These are phyloP conservation scores for Mycena sp. DNA, from an alignment of 1,284 basidiomycete species.

Conservation along the genomic window DNA sequence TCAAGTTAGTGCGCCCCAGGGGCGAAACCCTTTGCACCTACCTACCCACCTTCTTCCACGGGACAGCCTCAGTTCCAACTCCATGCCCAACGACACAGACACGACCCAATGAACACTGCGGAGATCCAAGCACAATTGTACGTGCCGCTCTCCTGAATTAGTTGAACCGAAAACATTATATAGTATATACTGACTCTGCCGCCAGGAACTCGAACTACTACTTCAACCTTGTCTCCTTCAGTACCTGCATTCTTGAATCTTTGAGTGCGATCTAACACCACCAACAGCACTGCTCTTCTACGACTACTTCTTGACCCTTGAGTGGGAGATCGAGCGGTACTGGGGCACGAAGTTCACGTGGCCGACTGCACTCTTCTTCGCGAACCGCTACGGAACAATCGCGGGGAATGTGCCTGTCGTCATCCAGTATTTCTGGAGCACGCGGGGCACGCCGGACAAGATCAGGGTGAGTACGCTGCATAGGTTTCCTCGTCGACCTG, in stretches of 20 bases:
- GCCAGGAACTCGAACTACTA: conserved; percentile 6
- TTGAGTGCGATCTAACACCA: neutral
- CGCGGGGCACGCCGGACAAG: neutral
- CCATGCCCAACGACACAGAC: no score
- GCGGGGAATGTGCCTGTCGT: conserved; percentile 11
- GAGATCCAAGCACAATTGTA: neutral
- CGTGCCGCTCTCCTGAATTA: neutral
- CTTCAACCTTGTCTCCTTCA: conserved; percentile 4
- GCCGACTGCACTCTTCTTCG: conserved; percentile 13
- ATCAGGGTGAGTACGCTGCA: neutral
- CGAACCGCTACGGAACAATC: conserved; percentile 17
- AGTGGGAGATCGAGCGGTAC: conserved; percentile 13
- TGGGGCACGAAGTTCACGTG: neutral
- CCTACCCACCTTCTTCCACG: no score
- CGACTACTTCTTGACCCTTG: conserved; percentile 18
- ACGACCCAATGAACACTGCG: neutral
- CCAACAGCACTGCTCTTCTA: conserved; percentile 14
- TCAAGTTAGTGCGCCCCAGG: no score
- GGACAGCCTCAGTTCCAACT: no score
- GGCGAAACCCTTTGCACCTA: no score
- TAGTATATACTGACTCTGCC: no score
- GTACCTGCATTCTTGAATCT: neutral
- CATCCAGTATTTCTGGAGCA: neutral
- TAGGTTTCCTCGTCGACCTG: neutral
- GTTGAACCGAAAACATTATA: neutral